Evolutionary conservation across 495 filamentous ascomycete genomes (phyloP), one percentile per base, ranked within the genome.

Genomic region (Penicillium bialowiezense): DNA sequence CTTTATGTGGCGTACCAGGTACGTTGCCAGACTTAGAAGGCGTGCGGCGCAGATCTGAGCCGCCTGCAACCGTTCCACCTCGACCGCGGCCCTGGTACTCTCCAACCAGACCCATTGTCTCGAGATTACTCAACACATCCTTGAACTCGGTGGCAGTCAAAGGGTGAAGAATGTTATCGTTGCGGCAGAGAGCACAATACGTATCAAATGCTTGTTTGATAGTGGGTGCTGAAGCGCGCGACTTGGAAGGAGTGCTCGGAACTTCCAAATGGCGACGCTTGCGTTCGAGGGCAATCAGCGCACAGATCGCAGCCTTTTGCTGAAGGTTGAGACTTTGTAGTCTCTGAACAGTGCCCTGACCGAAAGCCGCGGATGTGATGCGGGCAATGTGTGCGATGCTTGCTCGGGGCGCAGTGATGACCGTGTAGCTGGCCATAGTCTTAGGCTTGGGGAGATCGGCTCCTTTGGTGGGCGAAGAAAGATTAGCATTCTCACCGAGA

Each of bases 301-400:
- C 80, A 67, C 95, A 97, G 19, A 99, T 79, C 7, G 89, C 90
- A 3, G 91, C 93, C 67, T 96, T 99, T 73, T 97, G 95, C 57
- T 99, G 93, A 1, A 97, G 77, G 59, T 97, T 97, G 35, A 99
- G 77, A 1, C 81, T 82, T 67, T 88, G 86, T 5, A 99, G 79
- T 44, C 93, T 80, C 52, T 95, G 88, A 9, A 74, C 78, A 10
- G 90, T 83, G 28, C 89, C 90, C 56, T 95, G 89, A 55, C 88
- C 85, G 55, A 97, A 93, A 14, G 88, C 84, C 1, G 89, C 78
- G 0, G 92, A 85, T 0, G 95, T 90, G 52, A 97, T 83, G 41
- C 88, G 88, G 51, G 91, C 92, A 39, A 99, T 80, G 56, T 99
- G 95, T 1, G 83, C 83, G 52, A 97, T 95, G 26, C 80, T 87